These are phyloP conservation scores for Solanum hybrid DNA, from an alignment of 305 asterid genomes.

Conservation along the genomic window DNA sequence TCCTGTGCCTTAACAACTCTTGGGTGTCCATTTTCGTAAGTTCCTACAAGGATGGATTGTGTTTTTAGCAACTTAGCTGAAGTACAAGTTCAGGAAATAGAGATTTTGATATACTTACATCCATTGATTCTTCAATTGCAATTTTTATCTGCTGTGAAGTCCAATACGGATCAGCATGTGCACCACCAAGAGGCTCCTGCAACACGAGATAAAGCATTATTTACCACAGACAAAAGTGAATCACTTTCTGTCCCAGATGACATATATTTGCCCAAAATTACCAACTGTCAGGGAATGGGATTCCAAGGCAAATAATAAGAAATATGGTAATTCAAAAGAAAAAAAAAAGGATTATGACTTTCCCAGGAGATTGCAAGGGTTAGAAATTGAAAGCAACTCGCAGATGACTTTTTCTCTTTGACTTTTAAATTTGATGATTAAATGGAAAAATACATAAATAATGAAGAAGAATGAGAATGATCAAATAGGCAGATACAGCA, in stretches of 20 bases:
- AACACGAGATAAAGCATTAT: constrained; percentile 5
- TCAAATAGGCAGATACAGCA: constrained; percentile 6
- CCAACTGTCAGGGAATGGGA: background rate
- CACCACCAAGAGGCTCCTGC: constrained; percentile 97
- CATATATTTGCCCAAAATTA: background rate
- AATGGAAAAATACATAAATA: background rate
- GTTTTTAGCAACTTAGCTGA: constrained; percentile 12
- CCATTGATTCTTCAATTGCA: constrained; percentile 77
- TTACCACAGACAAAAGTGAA: background rate
- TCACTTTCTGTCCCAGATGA: background rate
- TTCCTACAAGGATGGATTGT: constrained; percentile 42
- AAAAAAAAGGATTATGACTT: background rate
- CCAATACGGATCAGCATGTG: constrained; percentile 85
- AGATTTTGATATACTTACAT: constrained; percentile 46
- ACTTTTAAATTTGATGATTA: background rate
- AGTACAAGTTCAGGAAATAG: constrained; percentile 1
- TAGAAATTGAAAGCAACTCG: background rate
- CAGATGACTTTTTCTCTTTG: background rate
- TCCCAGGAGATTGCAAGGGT: background rate
- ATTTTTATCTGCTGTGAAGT: constrained; percentile 78
- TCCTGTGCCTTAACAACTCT: constrained; percentile 58
- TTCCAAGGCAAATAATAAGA: background rate
- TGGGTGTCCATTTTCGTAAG: constrained; percentile 68
- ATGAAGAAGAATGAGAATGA: background rate
- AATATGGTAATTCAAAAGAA: background rate